These are phyloP conservation scores for Globisporangium takayamanum DNA, from an alignment of 352 stramenopile genomes.

Conservation along the genomic window DNA sequence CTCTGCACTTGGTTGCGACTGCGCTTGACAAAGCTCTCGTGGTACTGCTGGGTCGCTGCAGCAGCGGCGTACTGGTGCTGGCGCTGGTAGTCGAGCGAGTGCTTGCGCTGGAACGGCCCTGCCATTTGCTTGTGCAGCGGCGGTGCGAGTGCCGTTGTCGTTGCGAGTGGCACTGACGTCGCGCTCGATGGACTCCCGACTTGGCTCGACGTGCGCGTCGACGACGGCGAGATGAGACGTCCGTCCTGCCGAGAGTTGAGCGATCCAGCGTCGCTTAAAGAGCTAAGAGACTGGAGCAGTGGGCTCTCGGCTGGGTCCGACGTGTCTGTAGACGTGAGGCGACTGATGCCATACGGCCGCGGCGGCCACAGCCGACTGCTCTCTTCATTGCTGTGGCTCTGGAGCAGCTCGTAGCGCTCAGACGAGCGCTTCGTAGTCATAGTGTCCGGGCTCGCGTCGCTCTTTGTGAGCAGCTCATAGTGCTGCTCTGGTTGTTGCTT, in stretches of 20 bases:
- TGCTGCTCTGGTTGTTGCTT: not conserved
- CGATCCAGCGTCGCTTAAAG: conserved; percentile 27
- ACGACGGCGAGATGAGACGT: conserved; percentile 56
- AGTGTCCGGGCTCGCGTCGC: not conserved
- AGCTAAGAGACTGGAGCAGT: conserved; percentile 39
- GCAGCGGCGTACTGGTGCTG: conserved; percentile 13
- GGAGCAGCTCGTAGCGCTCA: conserved; percentile 4
- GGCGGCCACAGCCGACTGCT: conserved; percentile 10
- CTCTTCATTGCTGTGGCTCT: conserved; percentile 5
- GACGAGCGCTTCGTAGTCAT: not conserved
- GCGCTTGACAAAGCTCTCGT: conserved; percentile 14
- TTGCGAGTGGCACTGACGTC: conserved; percentile 24
- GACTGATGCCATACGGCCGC: conserved; percentile 4
- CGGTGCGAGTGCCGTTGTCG: conserved; percentile 3
- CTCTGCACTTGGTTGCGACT: conserved; percentile 9
- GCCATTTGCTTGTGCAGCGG: conserved; percentile 18
- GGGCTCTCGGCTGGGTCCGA: conserved; percentile 18
- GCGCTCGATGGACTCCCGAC: conserved; percentile 22
- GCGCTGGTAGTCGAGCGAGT: conserved; percentile 30
- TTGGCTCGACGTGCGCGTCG: conserved; percentile 41
- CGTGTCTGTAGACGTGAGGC: conserved; percentile 16
- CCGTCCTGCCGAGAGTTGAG: conserved; percentile 36
- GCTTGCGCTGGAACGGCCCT: conserved; percentile 26
- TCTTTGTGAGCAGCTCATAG: not conserved
- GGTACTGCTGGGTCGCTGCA: conserved; percentile 14